Conservation (phyloP, 768 basidiomycete species). For the Filobasidium wieringae region DNA sequence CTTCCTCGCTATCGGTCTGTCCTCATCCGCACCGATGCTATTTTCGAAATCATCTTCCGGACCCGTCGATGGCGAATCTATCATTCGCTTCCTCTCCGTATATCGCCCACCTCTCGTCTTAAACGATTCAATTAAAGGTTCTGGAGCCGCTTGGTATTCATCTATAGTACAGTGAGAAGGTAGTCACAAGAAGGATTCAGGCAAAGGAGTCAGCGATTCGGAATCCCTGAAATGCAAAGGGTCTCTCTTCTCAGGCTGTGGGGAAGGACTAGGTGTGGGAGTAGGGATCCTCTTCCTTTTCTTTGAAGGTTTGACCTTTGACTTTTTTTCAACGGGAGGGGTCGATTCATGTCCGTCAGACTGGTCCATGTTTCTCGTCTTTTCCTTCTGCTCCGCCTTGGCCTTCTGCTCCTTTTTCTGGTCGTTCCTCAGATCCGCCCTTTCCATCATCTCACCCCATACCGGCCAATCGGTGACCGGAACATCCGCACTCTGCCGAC, state of each 20-base stretch:
- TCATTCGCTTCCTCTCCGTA: too few relatives aligned
- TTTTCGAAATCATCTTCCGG: slow-evolving; percentile 12
- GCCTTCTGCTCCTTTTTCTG: not conserved
- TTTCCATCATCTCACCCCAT: too few relatives aligned
- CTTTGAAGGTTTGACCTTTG: not conserved
- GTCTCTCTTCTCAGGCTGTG: not conserved
- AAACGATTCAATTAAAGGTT: too few relatives aligned
- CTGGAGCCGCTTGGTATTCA: too few relatives aligned
- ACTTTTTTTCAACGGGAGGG: not conserved
- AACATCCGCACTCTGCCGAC: too few relatives aligned
- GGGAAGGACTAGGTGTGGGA: not conserved
- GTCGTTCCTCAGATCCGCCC: too few relatives aligned
- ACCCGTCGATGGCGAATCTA: too few relatives aligned
- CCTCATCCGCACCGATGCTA: slow-evolving; percentile 1
- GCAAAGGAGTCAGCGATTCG: not conserved
- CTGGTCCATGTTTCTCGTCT: too few relatives aligned
- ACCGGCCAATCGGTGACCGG: too few relatives aligned
- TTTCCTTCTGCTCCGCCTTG: not conserved
- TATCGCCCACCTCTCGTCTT: too few relatives aligned
- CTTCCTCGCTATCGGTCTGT: not conserved
- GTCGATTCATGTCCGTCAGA: not conserved
- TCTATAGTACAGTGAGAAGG: not conserved
- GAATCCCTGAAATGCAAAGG: not conserved
- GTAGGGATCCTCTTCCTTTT: not conserved
- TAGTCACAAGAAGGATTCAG: not conserved